Conservation (phyloP, 176 grass and related monocot species). For the Zizania latifolia region DNA sequence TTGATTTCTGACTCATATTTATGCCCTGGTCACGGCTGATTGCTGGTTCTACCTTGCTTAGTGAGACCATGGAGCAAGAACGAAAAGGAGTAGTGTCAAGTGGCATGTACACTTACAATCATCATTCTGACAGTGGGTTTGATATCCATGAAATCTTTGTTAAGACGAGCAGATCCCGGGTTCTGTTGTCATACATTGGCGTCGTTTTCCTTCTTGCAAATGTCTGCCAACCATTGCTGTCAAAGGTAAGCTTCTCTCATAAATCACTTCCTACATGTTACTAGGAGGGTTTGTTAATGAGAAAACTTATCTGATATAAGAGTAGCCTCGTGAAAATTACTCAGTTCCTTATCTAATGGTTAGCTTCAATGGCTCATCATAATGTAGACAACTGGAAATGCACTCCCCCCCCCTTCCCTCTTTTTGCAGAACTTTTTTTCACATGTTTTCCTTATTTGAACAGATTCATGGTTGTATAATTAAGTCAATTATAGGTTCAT, state of each 20-base stretch:
- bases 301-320: neutral
- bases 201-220: constrained; percentile 38
- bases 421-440: neutral
- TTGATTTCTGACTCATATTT: neutral
- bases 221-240: constrained; percentile 28
- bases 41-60: neutral
- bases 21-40: neutral
- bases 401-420: too few species aligned
- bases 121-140: constrained; percentile 30
- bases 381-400: neutral
- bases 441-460: neutral
- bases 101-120: constrained; percentile 38
- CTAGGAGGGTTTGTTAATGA: neutral
- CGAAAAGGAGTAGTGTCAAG: neutral
- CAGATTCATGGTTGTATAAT: neutral
- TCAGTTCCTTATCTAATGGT: neutral
- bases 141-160: constrained; percentile 63
- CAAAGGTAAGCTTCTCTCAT: constrained; percentile 35
- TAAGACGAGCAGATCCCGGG: constrained; percentile 48
- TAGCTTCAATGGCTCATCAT: neutral
- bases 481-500: neutral
- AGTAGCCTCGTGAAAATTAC: neutral
- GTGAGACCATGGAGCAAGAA: constrained; percentile 31
- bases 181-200: constrained; percentile 50
- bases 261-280: neutral